phyloP scores from a whole-genome alignment of 2,329 filamentous ascomycete genomes.

The Penicillium sp. region DNA sequence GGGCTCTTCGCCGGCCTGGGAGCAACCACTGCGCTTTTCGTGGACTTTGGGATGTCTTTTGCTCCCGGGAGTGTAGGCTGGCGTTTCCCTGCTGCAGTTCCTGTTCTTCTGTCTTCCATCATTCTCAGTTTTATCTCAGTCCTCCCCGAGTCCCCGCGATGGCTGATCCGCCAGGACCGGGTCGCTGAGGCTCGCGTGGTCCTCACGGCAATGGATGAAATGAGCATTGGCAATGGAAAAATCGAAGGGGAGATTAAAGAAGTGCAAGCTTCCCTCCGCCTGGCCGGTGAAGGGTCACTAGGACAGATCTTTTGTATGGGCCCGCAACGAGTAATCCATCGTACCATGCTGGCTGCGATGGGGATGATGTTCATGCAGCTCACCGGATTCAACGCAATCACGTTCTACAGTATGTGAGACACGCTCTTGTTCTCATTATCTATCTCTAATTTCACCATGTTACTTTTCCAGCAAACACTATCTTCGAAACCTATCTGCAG shows the following conservation, averaged over 20 bases:
- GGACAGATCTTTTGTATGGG: slow-evolving; percentile 21
- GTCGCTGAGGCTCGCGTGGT: slow-evolving; percentile 11
- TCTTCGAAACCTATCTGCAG: slow-evolving; percentile 19
- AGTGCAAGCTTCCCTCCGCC: slow-evolving; percentile 11
- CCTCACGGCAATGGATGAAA: slow-evolving; percentile 11
- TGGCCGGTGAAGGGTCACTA: slow-evolving; percentile 12
- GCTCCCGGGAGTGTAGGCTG: slow-evolving; percentile 13
- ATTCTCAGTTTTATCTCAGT: slow-evolving; percentile 10
- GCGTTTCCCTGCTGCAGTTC: slow-evolving; percentile 19
- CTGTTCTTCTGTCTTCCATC: slow-evolving; percentile 12
- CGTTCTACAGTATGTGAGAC: slow-evolving; percentile 19
- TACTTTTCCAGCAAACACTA: slow-evolving; percentile 16
- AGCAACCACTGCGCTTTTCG: slow-evolving; percentile 11
- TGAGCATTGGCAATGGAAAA: neutral
- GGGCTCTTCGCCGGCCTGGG: slow-evolving; percentile 13
- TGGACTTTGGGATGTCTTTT: slow-evolving; percentile 22
- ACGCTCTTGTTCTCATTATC: neutral
- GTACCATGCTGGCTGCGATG: slow-evolving; percentile 12
- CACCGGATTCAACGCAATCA: slow-evolving; percentile 20
- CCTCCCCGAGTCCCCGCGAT: slow-evolving; percentile 24
- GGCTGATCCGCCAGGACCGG: slow-evolving; percentile 13
- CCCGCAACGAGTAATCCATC: slow-evolving; percentile 19
- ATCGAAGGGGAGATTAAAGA: slow-evolving; percentile 14
- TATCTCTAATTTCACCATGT: neutral
- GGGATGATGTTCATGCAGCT: slow-evolving; percentile 19